Evolutionary conservation across 2,329 filamentous ascomycete species (phyloP), one percentile per base, ranked within the genome.

Genomic region (Escovopsis sp.): DNA sequence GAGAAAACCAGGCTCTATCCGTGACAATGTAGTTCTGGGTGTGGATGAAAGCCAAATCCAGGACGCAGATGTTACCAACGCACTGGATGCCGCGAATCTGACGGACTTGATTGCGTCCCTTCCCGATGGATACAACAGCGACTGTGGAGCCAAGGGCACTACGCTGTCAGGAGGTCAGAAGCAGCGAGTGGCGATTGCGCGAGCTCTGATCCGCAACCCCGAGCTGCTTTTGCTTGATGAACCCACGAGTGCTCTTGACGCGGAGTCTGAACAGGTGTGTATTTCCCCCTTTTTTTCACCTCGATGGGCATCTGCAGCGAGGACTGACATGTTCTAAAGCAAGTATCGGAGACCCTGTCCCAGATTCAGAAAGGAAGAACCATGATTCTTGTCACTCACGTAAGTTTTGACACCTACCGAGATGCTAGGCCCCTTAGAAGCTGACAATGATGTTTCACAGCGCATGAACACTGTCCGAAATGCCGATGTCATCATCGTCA

Each of bases 81-180:
- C 53, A 1, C 56, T 54, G 34, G 51, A 48, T 35, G 52, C 53
- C 40, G 70, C 71, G 2, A 68, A 72, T 1, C 70, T 81, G 40
- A 65, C 77, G 43, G 72, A 77, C 1, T 73, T 73, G 50, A 64
- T 73, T 35, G 51, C 57, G 8, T 70, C 65, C 0, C 58, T 74
- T 0, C 69, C 70, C 0, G 64, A 72, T 39, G 35, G 37, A 6
- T 35, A 35, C 41, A 35, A 39, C 24, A 43, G 62, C 15, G 61
- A 62, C 31, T 68, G 68, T 2, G 58, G 63, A 0, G 75, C 77
- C 12, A 72, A 77, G 38, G 76, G 77, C 10, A 74, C 75, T 0
- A 61, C 66, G 3, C 61, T 75, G 8, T 70, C 66, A 0, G 72
- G 73, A 1, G 73, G 72, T 0, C 73, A 77, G 48, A 64, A 68